Conservation (phyloP, 2,329 filamentous ascomycete genomes). For the Monilinia polystroma region DNA sequence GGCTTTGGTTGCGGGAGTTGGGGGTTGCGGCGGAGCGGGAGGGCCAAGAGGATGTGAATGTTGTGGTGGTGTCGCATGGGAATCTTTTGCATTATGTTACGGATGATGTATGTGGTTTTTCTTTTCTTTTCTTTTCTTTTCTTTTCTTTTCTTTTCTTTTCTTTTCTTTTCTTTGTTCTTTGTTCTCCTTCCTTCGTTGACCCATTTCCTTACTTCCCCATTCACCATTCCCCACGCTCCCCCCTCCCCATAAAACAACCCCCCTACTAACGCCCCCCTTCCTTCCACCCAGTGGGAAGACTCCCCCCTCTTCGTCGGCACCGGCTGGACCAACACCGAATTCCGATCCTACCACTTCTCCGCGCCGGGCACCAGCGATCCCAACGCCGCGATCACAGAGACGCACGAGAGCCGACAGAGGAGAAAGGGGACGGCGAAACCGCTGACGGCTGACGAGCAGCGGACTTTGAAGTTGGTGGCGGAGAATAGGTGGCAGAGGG, state of each 20-base stretch:
- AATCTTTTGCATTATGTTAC: slow-evolving; percentile 83
- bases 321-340: slow-evolving; percentile 40
- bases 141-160: too few species aligned
- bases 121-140: not conserved
- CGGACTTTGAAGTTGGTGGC: slow-evolving; percentile 30
- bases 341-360: slow-evolving; percentile 36
- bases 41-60: slow-evolving; percentile 54
- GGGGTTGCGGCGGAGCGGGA: slow-evolving; percentile 9
- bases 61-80: slow-evolving; percentile 79
- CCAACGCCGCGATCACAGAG: slow-evolving; percentile 29
- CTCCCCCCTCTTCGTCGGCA: slow-evolving; percentile 33
- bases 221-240: too few species aligned
- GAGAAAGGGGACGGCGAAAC: slow-evolving; percentile 32
- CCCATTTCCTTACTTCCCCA: too few species aligned
- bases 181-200: too few species aligned
- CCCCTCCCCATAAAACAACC: too few species aligned
- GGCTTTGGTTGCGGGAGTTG: slow-evolving; percentile 56
- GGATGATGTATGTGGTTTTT: slow-evolving; percentile 58
- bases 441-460: slow-evolving; percentile 35
- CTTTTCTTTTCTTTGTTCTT: too few species aligned
- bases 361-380: slow-evolving; percentile 26
- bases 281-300: slow-evolving; percentile 47
- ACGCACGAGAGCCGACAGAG: slow-evolving; percentile 33
- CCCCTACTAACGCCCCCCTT: not conserved
- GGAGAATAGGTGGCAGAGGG: slow-evolving; percentile 25